Evolutionary conservation across 306 rosid species (phyloP), one percentile per base, ranked within the genome.

Genomic region (Dryas drummondii): DNA sequence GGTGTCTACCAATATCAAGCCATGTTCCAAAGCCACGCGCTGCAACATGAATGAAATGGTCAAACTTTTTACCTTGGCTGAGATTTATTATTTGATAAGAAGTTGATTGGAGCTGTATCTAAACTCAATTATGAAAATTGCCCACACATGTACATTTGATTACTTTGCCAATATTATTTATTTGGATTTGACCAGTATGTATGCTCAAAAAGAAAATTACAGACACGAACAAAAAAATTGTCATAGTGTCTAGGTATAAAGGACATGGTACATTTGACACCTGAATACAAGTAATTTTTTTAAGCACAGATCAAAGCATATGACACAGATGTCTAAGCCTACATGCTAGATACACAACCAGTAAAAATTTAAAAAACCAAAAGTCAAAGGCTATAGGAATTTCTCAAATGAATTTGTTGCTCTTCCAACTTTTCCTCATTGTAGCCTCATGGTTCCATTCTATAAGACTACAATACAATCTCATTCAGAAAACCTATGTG

Each of bases 1-100:
- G 47, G 98, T 91, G 84, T 94, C 98, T 54, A 91, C 97, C 86
- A 91, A 86, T 81, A 94, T 86, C 82, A 94, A 88, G 76, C 99
- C 99, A 80, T 90, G 97, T 74, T 94, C 97, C 85, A 71, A 71
- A 63, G 99, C 99, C 81, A 92, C 92, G 32, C 32, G 73, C 99
- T 90, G 90, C 80, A 84, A 82, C 71, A 86, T 61, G 70, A 83
- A 48, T 55, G 63, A 70, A 44, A 71, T 48, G 59, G 37, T 58
- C 46, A 3, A 46, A 57, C 50, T 57, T 45, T 56, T 58, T 57
- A 72, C 55, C 6, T 5, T 46, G 56, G 67, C 16, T 56, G 66
- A 71, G 9, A 16, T 16, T 11, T 13, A 55, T 5, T n/a, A 42
- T 26, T 55, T 22, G n/a, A 52, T 56, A 71, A 71, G 53, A 41